Evolutionary conservation across 495 filamentous ascomycete genomes (phyloP).

Genomic region (Amphirosellinia nigrospora): DNA sequence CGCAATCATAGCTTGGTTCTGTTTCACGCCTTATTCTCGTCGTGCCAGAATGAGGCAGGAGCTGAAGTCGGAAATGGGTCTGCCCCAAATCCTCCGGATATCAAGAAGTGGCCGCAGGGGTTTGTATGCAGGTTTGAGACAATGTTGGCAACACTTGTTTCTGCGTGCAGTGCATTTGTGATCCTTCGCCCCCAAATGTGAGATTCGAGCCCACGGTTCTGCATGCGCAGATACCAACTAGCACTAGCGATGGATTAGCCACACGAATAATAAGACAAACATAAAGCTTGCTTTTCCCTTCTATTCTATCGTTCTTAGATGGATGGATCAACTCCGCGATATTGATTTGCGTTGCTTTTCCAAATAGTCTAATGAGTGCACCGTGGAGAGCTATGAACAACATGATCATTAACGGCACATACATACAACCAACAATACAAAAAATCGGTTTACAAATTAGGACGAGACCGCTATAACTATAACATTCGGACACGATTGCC

Average conservation of each 20-base stretch:
- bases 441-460: neutral
- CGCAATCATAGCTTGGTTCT: neutral
- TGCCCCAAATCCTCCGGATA: neutral
- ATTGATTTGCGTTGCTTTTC: neutral
- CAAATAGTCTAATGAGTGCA: neutral
- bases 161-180: neutral
- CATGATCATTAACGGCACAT: neutral
- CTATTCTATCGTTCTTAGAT: neutral
- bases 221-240: neutral
- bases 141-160: slow-evolving; percentile 15
- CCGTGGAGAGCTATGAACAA: neutral
- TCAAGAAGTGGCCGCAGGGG: slow-evolving; percentile 5
- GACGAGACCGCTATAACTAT: neutral
- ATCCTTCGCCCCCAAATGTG: slow-evolving; percentile 10
- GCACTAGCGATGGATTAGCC: neutral
- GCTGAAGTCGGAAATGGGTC: neutral
- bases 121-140: slow-evolving; percentile 10
- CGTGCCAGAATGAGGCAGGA: neutral
- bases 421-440: neutral
- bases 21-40: neutral
- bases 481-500: neutral
- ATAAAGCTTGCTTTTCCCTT: neutral
- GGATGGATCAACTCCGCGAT: neutral
- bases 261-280: neutral
- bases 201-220: neutral